These are phyloP conservation scores for Lipomyces yarrowii DNA, from an alignment of 1,139 yeast species.

Conservation along the genomic window DNA sequence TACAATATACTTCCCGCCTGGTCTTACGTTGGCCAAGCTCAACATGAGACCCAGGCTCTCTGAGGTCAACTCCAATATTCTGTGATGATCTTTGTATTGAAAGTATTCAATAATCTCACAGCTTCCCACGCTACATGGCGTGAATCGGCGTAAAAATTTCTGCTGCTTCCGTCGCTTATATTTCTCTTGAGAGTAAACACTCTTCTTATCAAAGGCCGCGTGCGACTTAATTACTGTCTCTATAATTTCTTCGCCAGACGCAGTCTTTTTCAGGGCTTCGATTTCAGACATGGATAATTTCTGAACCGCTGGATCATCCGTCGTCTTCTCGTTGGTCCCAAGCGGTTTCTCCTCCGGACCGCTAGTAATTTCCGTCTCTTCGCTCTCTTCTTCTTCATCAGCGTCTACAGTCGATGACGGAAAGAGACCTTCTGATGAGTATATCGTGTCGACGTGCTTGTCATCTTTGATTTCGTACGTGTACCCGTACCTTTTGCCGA, in stretches of 20 bases:
- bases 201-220: constrained; percentile 84
- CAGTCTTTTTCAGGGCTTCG: constrained; percentile 65
- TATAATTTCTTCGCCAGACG: constrained; percentile 78
- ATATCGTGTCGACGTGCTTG: constrained; percentile 47
- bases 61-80: constrained; percentile 79
- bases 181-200: constrained; percentile 87
- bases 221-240: constrained; percentile 82
- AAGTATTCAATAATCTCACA: constrained; percentile 75
- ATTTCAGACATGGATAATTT: constrained; percentile 73
- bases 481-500: constrained; percentile 86
- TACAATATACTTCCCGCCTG: constrained; percentile 86
- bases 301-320: constrained; percentile 80
- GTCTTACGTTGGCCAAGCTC: constrained; percentile 76
- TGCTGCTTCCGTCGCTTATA: constrained; percentile 88
- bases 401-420: constrained; percentile 25
- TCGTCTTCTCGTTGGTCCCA: constrained; percentile 70
- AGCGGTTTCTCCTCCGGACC: constrained; percentile 47
- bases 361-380: constrained; percentile 27
- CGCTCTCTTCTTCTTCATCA: constrained; percentile 40
- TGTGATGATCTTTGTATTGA: constrained; percentile 68
- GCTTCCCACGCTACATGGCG: constrained; percentile 76
- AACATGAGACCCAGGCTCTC: constrained; percentile 79
- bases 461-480: constrained; percentile 80
- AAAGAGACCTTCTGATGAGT: constrained; percentile 28
- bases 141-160: constrained; percentile 83